Percentiles rank a stretch among this genome's conserved stretches.
These are phyloP conservation scores for Mariannaea elegans DNA, from an alignment of 2,329 filamentous ascomycete genomes.

Conservation along the genomic window DNA sequence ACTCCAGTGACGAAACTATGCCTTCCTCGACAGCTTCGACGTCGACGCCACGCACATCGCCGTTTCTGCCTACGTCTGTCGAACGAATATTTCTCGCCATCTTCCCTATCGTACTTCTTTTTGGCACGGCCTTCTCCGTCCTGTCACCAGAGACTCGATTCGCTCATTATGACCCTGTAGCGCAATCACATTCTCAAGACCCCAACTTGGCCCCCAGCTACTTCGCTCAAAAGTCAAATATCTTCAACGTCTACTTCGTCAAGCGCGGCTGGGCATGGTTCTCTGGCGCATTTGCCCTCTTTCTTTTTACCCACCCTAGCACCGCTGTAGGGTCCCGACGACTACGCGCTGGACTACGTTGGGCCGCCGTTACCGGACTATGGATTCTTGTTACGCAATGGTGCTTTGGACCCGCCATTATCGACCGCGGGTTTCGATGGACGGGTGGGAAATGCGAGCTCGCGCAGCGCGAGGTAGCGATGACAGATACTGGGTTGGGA, in stretches of 20 bases:
- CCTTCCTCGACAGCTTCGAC: conserved; percentile 13
- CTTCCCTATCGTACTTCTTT: conserved; percentile 80
- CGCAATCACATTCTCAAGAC: conserved; percentile 70
- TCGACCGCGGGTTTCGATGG: conserved; percentile 88
- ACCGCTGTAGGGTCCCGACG: conserved; percentile 48
- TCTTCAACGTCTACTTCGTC: conserved; percentile 93
- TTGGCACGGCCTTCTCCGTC: conserved; percentile 83
- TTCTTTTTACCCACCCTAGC: conserved; percentile 74
- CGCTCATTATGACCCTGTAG: conserved; percentile 67
- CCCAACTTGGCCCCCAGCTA: conserved; percentile 74
- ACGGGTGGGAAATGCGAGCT: conserved; percentile 86
- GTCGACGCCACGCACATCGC: conserved; percentile 53
- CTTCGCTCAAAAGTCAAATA: conserved; percentile 92
- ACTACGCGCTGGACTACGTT: conserved; percentile 72
- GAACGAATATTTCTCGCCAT: conserved; percentile 71
- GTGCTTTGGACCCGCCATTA: conserved; percentile 91
- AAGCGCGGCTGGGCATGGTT: conserved; percentile 97
- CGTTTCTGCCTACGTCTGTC: conserved; percentile 74
- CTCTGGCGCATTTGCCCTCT: conserved; percentile 75
- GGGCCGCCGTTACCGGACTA: conserved; percentile 74
- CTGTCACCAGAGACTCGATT: conserved; percentile 77
- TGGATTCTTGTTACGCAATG: conserved; percentile 95
- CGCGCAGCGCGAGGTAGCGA: conserved; percentile 56
- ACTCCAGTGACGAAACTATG: conserved; percentile 24
- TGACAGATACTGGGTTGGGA: conserved; percentile 56